Evolutionary conservation across 768 basidiomycete genomes (phyloP).

Genomic region (Phlebiopsis gigantea): DNA sequence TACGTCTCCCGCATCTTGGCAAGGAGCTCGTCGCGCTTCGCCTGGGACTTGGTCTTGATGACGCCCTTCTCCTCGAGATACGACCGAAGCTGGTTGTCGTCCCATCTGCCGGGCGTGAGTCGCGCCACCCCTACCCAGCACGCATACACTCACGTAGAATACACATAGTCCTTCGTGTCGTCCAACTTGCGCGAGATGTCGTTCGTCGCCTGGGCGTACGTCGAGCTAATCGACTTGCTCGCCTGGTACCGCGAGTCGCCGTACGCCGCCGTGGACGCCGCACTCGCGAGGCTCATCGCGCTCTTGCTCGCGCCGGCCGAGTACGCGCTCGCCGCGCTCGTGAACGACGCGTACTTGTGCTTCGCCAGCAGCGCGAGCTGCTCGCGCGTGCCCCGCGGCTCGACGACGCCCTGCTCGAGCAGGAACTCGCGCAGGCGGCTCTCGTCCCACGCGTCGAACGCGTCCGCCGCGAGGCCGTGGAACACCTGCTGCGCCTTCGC

Average conservation of each 20-base stretch:
- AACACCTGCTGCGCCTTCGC: slow-evolving; percentile 59
- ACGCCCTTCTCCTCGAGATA: slow-evolving; percentile 77
- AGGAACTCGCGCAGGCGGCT: slow-evolving; percentile 76
- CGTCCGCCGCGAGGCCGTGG: slow-evolving; percentile 47
- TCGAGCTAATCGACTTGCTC: slow-evolving; percentile 24
- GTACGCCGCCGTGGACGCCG: slow-evolving; percentile 34
- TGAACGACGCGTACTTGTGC: slow-evolving; percentile 58
- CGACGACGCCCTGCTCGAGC: slow-evolving; percentile 81
- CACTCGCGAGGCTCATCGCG: slow-evolving; percentile 35
- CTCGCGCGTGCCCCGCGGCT: slow-evolving; percentile 74
- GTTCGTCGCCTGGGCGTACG: slow-evolving; percentile 48
- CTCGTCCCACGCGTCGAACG: slow-evolving; percentile 85
- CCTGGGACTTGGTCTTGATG: slow-evolving; percentile 55
- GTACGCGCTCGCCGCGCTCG: slow-evolving; percentile 52
- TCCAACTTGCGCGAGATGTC: slow-evolving; percentile 51
- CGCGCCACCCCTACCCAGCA: too few species aligned
- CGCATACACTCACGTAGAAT: slow-evolving; percentile 49
- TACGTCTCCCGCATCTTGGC: slow-evolving; percentile 67
- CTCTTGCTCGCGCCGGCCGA: slow-evolving; percentile 19
- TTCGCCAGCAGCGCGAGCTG: slow-evolving; percentile 76
- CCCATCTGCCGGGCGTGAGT: slow-evolving; percentile 39
- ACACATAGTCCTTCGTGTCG: slow-evolving; percentile 80
- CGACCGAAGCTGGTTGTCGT: slow-evolving; percentile 62
- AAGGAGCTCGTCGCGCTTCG: slow-evolving; percentile 53
- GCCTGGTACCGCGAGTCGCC: slow-evolving; percentile 38